Evolutionary conservation across 495 filamentous ascomycete species (phyloP).

Genomic region (Lophium mytilinum): DNA sequence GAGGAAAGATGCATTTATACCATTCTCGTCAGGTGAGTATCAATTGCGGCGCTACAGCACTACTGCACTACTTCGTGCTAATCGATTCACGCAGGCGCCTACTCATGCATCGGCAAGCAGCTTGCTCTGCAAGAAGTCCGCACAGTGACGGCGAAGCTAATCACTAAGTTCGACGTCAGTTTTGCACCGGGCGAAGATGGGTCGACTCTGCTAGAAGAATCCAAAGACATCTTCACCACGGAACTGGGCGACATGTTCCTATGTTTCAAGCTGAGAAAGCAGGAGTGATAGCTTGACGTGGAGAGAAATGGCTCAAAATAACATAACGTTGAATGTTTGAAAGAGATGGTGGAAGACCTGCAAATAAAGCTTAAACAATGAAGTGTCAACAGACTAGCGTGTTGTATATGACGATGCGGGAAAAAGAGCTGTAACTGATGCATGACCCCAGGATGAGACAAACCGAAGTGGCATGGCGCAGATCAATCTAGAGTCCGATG

Average conservation of each 20-base stretch:
- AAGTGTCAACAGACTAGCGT: too few relatives aligned
- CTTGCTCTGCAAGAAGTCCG: background rate
- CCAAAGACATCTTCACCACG: background rate
- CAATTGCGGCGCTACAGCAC: background rate
- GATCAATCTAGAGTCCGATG: too few relatives aligned
- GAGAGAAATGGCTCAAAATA: too few relatives aligned
- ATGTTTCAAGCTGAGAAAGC: background rate
- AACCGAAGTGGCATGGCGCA: too few relatives aligned
- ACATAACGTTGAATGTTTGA: too few relatives aligned
- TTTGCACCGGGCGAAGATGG: background rate
- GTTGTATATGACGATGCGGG: too few relatives aligned
- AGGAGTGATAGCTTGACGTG: too few relatives aligned
- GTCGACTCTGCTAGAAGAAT: background rate
- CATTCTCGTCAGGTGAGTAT: constrained; percentile 1
- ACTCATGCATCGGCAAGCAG: background rate
- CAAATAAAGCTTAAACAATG: too few relatives aligned
- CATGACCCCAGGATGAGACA: too few relatives aligned
- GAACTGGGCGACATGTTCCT: background rate
- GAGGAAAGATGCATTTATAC: constrained; percentile 9
- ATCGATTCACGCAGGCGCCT: background rate
- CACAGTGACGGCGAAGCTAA: background rate
- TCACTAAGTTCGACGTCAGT: background rate
- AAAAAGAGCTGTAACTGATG: too few relatives aligned
- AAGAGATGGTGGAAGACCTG: too few relatives aligned
- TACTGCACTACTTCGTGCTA: background rate